phyloP scores from a whole-genome alignment of 768 basidiomycete genomes.

The Lactarius tabidus region DNA sequence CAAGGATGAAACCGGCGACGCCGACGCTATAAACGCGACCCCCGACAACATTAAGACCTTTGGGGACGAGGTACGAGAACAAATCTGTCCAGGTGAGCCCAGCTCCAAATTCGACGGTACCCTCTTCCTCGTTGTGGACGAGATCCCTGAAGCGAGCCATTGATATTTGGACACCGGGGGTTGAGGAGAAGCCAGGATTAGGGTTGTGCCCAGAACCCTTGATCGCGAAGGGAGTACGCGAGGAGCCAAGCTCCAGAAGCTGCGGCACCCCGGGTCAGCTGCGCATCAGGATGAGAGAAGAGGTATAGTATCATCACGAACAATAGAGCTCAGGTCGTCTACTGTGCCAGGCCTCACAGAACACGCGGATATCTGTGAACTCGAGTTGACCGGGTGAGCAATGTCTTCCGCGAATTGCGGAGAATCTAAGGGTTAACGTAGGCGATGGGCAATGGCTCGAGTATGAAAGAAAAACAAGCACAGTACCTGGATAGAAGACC shows the following conservation, averaged over 20 bases:
- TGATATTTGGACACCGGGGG: conserved; percentile 25
- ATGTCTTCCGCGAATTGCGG: neutral
- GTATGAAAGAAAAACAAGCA: neutral
- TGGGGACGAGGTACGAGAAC: conserved; percentile 16
- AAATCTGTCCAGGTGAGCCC: conserved; percentile 27
- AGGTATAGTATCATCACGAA: too few relatives aligned
- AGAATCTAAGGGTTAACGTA: too few relatives aligned
- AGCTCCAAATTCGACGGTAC: conserved; percentile 14
- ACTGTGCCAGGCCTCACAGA: too few relatives aligned
- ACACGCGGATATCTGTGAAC: too few relatives aligned
- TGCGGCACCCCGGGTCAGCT: neutral
- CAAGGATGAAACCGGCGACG: conserved; percentile 23
- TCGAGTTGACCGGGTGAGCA: too few relatives aligned
- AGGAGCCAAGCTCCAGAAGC: neutral
- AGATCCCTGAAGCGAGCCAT: conserved; percentile 18
- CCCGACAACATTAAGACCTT: conserved; percentile 23
- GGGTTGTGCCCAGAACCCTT: conserved; percentile 25
- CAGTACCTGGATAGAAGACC: conserved; percentile 2
- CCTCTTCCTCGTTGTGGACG: neutral
- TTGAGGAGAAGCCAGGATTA: conserved; percentile 26
- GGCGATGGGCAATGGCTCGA: neutral
- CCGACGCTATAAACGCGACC: conserved; percentile 25
- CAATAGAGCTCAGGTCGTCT: too few relatives aligned
- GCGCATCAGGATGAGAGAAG: neutral
- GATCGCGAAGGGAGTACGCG: conserved; percentile 6